phyloP scores from a whole-genome alignment of 805 yeast genomes.

The Lipomyces oligophaga region DNA sequence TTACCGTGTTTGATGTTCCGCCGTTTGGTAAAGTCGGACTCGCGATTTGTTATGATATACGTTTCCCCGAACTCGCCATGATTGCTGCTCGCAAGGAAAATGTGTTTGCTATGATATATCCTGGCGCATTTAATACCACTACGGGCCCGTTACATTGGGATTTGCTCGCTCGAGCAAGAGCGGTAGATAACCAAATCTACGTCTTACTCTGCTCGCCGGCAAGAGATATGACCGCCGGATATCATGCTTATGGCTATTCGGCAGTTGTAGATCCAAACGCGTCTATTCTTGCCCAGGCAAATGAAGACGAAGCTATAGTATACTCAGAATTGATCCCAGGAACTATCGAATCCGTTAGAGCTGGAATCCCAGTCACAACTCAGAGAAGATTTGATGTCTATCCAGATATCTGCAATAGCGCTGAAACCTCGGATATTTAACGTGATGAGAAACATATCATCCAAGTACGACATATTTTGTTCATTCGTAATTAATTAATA shows the following conservation, averaged over 20 bases:
- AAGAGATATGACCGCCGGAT: conserved; percentile 82
- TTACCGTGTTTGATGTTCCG: conserved; percentile 68
- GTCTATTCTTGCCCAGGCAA: conserved; percentile 67
- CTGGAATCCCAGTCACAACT: conserved; percentile 60
- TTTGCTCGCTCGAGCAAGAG: conserved; percentile 72
- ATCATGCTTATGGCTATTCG: conserved; percentile 82
- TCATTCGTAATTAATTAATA: too few relatives aligned
- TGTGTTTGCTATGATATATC: conserved; percentile 73
- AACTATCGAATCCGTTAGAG: conserved; percentile 53
- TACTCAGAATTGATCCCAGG: conserved; percentile 70
- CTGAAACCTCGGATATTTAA: conserved; percentile 8
- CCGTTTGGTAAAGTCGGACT: conserved; percentile 70
- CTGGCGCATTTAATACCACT: conserved; percentile 87
- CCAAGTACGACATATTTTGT: not conserved
- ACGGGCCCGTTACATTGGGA: conserved; percentile 95
- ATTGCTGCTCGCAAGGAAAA: conserved; percentile 62
- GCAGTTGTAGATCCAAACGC: conserved; percentile 94
- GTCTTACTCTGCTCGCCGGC: conserved; percentile 93
- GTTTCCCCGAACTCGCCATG: conserved; percentile 79
- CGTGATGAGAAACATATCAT: not conserved
- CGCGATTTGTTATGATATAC: conserved; percentile 79
- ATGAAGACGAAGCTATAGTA: conserved; percentile 70
- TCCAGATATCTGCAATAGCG: conserved; percentile 40
- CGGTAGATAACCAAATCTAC: conserved; percentile 81
- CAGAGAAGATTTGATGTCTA: conserved; percentile 73